phyloP scores from a whole-genome alignment of 1,139 yeast species.

The Komagataea norvegica region DNA sequence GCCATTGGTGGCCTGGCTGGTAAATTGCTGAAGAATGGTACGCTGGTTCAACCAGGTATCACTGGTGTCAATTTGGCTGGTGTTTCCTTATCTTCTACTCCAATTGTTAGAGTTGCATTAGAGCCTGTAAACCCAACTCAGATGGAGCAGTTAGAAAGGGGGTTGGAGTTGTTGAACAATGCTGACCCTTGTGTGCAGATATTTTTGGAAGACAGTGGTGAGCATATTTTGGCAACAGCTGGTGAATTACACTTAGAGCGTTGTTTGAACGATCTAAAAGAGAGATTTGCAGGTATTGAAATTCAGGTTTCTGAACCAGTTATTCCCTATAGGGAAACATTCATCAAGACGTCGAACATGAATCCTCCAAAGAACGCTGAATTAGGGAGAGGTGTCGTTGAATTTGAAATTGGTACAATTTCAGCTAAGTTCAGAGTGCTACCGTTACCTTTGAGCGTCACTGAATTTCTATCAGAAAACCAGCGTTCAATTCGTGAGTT shows the following conservation, averaged over 20 bases:
- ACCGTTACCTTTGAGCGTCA: slow-evolving; percentile 53
- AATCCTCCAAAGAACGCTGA: slow-evolving; percentile 37
- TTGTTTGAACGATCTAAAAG: slow-evolving; percentile 82
- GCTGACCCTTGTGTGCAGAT: slow-evolving; percentile 95
- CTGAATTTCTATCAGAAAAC: slow-evolving; percentile 46
- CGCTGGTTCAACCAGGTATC: slow-evolving; percentile 49
- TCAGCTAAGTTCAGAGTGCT: slow-evolving; percentile 44
- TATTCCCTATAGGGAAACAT: slow-evolving; percentile 90
- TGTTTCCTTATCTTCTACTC: slow-evolving; percentile 61
- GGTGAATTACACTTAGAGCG: slow-evolving; percentile 92
- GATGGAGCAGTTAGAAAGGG: slow-evolving; percentile 69
- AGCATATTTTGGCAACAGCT: slow-evolving; percentile 88
- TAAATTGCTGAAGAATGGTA: slow-evolving; percentile 79
- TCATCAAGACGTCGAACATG: slow-evolving; percentile 45
- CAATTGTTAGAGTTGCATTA: slow-evolving; percentile 89
- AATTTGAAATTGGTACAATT: slow-evolving; percentile 44
- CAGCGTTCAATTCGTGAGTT: slow-evolving; percentile 37
- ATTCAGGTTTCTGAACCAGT: slow-evolving; percentile 87
- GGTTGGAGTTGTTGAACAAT: slow-evolving; percentile 70
- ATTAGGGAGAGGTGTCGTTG: slow-evolving; percentile 38
- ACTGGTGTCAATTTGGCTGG: slow-evolving; percentile 70
- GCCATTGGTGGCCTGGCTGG: slow-evolving; percentile 92
- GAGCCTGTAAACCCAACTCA: slow-evolving; percentile 89
- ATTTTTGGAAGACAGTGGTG: slow-evolving; percentile 83
- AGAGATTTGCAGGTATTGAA: slow-evolving; percentile 89